Conservation (phyloP, 805 yeast species). For the Candida sanyiensis region DNA sequence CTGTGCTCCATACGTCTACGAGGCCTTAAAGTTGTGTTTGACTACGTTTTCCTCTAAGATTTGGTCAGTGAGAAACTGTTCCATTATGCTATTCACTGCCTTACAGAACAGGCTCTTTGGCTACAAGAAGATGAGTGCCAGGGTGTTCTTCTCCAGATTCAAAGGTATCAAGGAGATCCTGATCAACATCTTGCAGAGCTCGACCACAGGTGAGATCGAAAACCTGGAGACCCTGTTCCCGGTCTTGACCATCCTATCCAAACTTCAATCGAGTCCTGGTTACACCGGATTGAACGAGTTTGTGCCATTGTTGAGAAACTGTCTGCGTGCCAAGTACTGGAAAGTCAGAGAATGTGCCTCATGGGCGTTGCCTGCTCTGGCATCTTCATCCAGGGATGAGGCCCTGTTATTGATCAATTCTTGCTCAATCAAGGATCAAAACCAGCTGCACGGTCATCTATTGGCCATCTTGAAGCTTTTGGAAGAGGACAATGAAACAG, state of each 20-base stretch:
- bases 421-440: conserved; percentile 29
- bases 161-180: conserved; percentile 47
- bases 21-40: conserved; percentile 57
- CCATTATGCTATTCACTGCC: conserved; percentile 87
- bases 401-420: conserved; percentile 24
- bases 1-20: conserved; percentile 47
- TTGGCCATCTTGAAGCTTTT: conserved; percentile 40
- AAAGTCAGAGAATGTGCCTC: conserved; percentile 87
- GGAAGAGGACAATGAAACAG: not conserved
- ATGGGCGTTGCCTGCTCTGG: conserved; percentile 51
- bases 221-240: conserved; percentile 66
- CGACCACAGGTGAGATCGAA: conserved; percentile 21
- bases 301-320: conserved; percentile 38
- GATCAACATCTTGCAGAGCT: conserved; percentile 33
- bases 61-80: conserved; percentile 90
- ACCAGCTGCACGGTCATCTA: conserved; percentile 54
- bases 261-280: conserved; percentile 57
- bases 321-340: conserved; percentile 60
- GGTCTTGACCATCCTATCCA: conserved; percentile 62
- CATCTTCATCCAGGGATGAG: conserved; percentile 30
- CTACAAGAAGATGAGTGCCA: conserved; percentile 46
- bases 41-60: conserved; percentile 54
- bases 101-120: conserved; percentile 79
- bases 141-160: conserved; percentile 66
- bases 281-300: conserved; percentile 50